These are phyloP conservation scores for Piper betle DNA, from an alignment of 164 flowering plant species.

Conservation along the genomic window DNA sequence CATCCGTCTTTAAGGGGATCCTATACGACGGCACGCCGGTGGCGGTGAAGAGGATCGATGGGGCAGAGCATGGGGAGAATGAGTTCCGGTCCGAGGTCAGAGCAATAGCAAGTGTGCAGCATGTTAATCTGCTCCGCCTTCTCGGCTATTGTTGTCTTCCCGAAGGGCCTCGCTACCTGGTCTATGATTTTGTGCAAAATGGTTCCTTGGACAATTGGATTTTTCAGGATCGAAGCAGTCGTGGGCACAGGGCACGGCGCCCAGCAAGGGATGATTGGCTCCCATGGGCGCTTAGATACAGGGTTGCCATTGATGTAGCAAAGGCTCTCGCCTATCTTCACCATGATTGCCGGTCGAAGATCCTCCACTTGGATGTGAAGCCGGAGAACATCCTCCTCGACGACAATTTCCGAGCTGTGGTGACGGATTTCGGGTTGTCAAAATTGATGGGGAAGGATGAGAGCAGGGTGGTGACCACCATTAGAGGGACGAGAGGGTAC, in stretches of 20 bases:
- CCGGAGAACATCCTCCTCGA: conserved; percentile 89
- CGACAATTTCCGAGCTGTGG: conserved; percentile 43
- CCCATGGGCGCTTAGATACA: conserved; percentile 56
- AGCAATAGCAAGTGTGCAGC: conserved; percentile 78
- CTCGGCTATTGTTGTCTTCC: conserved; percentile 47
- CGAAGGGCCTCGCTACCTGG: conserved; percentile 37
- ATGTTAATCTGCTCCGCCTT: conserved; percentile 63
- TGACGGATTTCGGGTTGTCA: conserved; percentile 84
- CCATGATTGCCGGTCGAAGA: conserved; percentile 61
- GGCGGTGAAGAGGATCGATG: conserved; percentile 74
- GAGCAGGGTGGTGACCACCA: conserved; percentile 49
- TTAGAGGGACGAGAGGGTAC: conserved; percentile 80
- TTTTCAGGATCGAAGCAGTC: conserved; percentile 17
- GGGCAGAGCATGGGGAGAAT: conserved; percentile 50
- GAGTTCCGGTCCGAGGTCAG: conserved; percentile 74
- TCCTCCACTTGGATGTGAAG: conserved; percentile 83
- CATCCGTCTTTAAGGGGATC: conserved; percentile 67
- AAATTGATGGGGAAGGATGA: conserved; percentile 66
- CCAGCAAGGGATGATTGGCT: conserved; percentile 28
- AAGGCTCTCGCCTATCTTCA: conserved; percentile 72
- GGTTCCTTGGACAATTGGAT: conserved; percentile 82
- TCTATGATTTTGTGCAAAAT: conserved; percentile 60
- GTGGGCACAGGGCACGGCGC: conserved; percentile 2
- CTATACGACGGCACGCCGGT: conserved; percentile 59
- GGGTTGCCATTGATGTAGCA: conserved; percentile 70